Evolutionary conservation across 2,329 filamentous ascomycete genomes (phyloP), one percentile per base, ranked within the genome.

Genomic region (Aureobasidium leucospermi): DNA sequence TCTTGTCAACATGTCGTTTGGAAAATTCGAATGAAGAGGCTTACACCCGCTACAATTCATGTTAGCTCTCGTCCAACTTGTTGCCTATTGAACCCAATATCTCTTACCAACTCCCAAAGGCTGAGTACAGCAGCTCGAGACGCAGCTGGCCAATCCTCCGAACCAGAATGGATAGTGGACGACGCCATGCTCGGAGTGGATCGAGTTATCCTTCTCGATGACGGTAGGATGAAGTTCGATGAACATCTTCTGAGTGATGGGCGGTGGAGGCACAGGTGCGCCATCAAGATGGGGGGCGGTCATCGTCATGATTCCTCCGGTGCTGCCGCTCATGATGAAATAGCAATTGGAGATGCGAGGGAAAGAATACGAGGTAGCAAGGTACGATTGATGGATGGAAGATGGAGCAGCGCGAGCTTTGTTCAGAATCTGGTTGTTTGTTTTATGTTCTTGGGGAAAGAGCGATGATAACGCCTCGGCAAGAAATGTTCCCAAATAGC

Each of bases 141-240:
- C 64, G 41, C 63, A 65, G 48, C 64, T 66, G 29, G 64, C 64
- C n/a, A 65, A 43, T 41, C 64, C 64, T 56, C 64, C 64, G 42
- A 58, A 66, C 49, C 62, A 66, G 62, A 64, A 65, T 31, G 64
- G 64, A 42, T 66, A 66, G 32, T 66, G 64, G 31, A 66, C 64
- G 39, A 64, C 64, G 38, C 64, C 64, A 61, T 65, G 64, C 41
- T 65, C 59, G n/a, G 63, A 57, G 32, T 64, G 63, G 16, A 66
- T 66, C 1, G 64, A 66, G 28, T 65, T 66, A 58, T 66, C 63
- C 51, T 66, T 66, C 29, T 66, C 60, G 39, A 65, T 46, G 11
- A 64, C 62, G 11, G 58, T 36, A 28, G 64, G 63, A 39, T 66
- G 61, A 10, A 60, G 55, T 23, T 61, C 59, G 28, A 63, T 58